Evolutionary conservation across 1,284 basidiomycete species (phyloP), one percentile per base, ranked within the genome.

Genomic region (Volvariella volvacea): DNA sequence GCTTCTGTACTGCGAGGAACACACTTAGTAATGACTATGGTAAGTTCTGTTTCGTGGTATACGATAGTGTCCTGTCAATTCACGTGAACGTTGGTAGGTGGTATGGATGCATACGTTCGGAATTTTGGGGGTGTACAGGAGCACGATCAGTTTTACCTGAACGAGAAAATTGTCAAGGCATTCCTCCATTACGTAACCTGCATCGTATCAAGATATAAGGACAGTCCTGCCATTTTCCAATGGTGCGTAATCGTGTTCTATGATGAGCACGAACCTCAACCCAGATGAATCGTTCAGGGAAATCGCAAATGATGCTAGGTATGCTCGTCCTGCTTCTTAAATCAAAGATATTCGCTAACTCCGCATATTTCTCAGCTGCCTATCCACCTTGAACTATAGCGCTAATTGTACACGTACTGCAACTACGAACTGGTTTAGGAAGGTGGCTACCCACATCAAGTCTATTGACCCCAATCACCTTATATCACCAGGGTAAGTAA

Each of bases 71-170:
- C 6, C 12, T 28, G 12, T 28, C 12, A 12, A 12, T 28, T 28
- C 25, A 28, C 25, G 22, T 15, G 21, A 25, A 53, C 21, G 4
- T 41, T 6, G 12, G 25, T 44, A 78, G 76, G 76, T 39, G 80
- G 81, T 39, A 81, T 83, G 74, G 80, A 83, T 55, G 58, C 69
- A 9, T 83, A 83, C 55, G 75, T 83, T 42, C 71, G 75, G 46
- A 62, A 71, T 48, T 72, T 80, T 44, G 68, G 67, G 12, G 52
- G 59, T 3, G 50, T 55, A 21, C 59, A 54, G 20, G 44, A 63
- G 34, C 80, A 84, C 54, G 78, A 79, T 48, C 65, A 74, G 44
- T 84, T 84, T 55, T 84, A 74, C 58, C 66, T 65, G n/a, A 66
- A 80, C 50, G 50, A 67, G 39, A 68, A 63, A 12, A 60, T 82